These are phyloP conservation scores for Boletus subparvulus DNA, from an alignment of 768 basidiomycete species.

Conservation along the genomic window DNA sequence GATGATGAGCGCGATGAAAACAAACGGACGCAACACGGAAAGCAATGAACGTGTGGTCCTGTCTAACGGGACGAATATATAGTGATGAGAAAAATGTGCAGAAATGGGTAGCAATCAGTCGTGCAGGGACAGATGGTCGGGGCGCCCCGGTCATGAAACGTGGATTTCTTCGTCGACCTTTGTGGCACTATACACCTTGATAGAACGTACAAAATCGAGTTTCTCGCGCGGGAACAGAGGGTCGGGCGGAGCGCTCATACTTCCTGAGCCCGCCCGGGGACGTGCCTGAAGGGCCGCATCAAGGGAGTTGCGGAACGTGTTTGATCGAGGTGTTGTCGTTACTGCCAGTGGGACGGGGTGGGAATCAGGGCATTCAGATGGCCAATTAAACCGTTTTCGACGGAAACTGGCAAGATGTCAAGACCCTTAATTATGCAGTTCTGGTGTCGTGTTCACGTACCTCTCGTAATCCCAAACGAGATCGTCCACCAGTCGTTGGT, in stretches of 20 bases:
- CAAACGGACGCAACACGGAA: neutral
- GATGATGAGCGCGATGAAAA: constrained; percentile 1
- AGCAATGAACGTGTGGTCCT: constrained; percentile 21
- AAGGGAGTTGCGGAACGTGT: constrained; percentile 15
- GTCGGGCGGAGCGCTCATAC: constrained; percentile 18
- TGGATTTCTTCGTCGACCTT: constrained; percentile 38
- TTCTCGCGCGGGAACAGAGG: constrained; percentile 37
- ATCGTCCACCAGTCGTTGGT: constrained; percentile 26
- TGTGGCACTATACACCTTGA: constrained; percentile 51
- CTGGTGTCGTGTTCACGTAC: constrained; percentile 18
- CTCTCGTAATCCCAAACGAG: constrained; percentile 38
- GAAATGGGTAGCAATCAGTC: neutral
- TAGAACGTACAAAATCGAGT: constrained; percentile 49
- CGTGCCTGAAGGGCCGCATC: constrained; percentile 15
- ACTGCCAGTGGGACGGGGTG: constrained; percentile 17
- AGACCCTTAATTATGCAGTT: constrained; percentile 5
- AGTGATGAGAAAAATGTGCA: neutral
- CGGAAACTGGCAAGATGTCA: constrained; percentile 51
- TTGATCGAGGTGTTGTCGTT: constrained; percentile 23
- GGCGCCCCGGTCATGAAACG: constrained; percentile 12
- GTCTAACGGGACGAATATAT: constrained; percentile 9
- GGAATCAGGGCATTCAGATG: constrained; percentile 42
- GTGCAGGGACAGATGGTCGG: neutral
- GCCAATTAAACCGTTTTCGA: constrained; percentile 69
- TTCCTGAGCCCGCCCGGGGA: constrained; percentile 8